These are phyloP conservation scores for Solanum hybrid DNA, from an alignment of 305 asterid species.

Conservation along the genomic window DNA sequence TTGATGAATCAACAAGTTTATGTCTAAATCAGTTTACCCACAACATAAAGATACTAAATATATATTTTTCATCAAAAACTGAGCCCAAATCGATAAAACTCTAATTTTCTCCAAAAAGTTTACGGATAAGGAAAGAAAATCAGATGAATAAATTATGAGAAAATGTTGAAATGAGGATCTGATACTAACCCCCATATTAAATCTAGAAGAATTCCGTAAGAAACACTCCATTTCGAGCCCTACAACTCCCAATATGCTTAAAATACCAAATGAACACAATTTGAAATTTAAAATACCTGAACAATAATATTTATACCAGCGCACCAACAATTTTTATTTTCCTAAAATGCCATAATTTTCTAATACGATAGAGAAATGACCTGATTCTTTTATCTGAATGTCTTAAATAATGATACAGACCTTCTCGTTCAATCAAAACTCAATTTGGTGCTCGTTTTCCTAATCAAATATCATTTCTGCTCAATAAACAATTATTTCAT, in stretches of 20 bases:
- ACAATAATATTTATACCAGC: neutral
- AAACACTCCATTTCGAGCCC: neutral
- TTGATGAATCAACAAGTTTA: neutral
- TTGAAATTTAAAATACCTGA: neutral
- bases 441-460: neutral
- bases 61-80: neutral
- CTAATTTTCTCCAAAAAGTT: no score
- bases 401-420: neutral
- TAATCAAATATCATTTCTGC: neutral
- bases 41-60: neutral
- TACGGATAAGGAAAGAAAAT: neutral
- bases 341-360: no score
- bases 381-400: neutral
- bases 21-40: neutral
- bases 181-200: neutral
- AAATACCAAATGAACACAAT: no score
- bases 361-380: neutral
- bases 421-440: neutral
- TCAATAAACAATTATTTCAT: no score
- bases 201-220: neutral
- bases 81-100: neutral
- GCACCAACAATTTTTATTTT: neutral
- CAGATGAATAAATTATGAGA: neutral
- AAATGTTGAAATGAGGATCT: no score
- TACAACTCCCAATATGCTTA: neutral